Percentiles rank a stretch among this genome's conserved stretches.
phyloP scores from a whole-genome alignment of 2,329 filamentous ascomycete species.

The Arachnomyces sp. region DNA sequence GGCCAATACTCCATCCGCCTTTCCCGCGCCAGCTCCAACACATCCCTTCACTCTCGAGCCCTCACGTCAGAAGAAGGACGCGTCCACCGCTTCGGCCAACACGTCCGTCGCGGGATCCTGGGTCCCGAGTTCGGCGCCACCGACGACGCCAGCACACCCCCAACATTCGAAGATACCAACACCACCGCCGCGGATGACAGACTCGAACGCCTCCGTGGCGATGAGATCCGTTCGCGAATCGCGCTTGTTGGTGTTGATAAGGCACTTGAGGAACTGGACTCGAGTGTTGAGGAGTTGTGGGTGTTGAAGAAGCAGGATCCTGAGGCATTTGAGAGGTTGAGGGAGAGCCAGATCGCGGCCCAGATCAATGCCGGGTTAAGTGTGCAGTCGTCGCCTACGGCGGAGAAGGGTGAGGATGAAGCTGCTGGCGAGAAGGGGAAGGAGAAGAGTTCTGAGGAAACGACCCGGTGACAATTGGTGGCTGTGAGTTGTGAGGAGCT shows the following conservation, averaged over 20 bases:
- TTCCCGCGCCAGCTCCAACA: constrained; percentile 55
- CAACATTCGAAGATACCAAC: constrained; percentile 32
- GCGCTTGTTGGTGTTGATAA: constrained; percentile 31
- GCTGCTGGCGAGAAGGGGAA: too few relatives aligned
- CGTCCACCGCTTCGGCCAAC: constrained; percentile 60
- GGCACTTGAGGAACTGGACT: constrained; percentile 35
- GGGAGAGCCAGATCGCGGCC: constrained; percentile 38
- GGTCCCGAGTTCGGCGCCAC: constrained; percentile 34
- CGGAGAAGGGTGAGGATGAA: not conserved
- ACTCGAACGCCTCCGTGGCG: constrained; percentile 35
- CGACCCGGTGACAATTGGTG: not conserved
- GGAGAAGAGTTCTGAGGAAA: too few relatives aligned
- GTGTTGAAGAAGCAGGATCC: constrained; percentile 34
- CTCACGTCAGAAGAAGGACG: constrained; percentile 61
- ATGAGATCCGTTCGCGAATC: constrained; percentile 33
- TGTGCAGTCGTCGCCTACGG: not conserved
- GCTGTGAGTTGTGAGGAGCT: too few relatives aligned
- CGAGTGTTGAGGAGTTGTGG: constrained; percentile 39
- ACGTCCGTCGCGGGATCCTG: constrained; percentile 56
- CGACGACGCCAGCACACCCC: constrained; percentile 25
- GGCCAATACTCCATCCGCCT: constrained; percentile 40
- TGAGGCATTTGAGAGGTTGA: constrained; percentile 37
- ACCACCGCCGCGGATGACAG: constrained; percentile 38
- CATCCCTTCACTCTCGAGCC: constrained; percentile 57
- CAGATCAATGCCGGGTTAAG: constrained; percentile 35